Conservation (phyloP, 176 grass and related monocot genomes). For the Eleusine coracana region DNA sequence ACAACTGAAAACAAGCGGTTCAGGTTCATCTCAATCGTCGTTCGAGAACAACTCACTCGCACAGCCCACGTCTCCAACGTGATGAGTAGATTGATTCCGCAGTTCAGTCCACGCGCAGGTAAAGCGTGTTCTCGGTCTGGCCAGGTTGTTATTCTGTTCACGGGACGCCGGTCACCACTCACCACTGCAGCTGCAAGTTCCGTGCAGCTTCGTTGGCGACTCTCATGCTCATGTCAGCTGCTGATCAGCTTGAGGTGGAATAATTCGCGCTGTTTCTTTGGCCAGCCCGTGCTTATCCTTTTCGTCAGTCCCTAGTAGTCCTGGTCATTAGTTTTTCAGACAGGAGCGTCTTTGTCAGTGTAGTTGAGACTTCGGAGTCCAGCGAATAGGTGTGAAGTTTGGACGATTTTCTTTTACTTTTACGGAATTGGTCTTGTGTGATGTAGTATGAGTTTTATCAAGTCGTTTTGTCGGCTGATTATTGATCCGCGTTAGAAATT, state of each 20-base stretch:
- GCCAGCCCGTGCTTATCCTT: slow-evolving; percentile 19
- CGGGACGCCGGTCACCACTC: not conserved
- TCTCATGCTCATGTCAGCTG: slow-evolving; percentile 4
- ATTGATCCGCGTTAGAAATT: not conserved
- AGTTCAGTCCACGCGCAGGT: slow-evolving; percentile 32
- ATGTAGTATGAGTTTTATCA: not conserved
- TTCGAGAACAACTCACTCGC: not conserved
- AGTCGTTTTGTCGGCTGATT: not conserved
- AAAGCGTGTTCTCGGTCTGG: not conserved
- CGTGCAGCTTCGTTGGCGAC: slow-evolving; percentile 17
- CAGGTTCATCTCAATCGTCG: not conserved
- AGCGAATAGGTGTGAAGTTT: not conserved
- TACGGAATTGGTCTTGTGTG: not conserved
- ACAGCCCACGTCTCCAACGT: not conserved
- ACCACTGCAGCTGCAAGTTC: slow-evolving; percentile 15
- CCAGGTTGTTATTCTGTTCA: not conserved
- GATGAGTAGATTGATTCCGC: not conserved
- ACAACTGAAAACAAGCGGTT: not conserved
- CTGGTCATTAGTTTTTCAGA: slow-evolving; percentile 24
- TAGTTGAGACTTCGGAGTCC: not conserved
- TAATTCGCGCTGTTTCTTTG: not conserved
- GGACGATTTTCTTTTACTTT: not conserved
- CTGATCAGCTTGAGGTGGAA: not conserved
- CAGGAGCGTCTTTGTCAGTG: not conserved
- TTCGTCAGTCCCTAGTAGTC: not conserved